These are phyloP conservation scores for Wickerhamomyces strasburgensis DNA, from an alignment of 805 yeast genomes.

Conservation along the genomic window DNA sequence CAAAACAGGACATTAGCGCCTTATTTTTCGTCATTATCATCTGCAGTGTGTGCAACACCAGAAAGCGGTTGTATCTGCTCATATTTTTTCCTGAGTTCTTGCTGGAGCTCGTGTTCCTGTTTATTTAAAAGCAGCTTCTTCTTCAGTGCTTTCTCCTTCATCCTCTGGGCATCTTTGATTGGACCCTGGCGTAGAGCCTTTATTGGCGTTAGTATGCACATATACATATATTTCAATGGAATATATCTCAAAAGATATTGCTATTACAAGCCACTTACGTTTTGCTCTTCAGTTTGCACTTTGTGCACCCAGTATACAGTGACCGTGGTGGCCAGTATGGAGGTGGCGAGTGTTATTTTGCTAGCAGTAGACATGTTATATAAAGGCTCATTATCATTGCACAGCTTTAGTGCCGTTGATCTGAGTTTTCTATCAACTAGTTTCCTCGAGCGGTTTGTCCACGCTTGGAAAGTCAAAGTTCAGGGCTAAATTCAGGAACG, in stretches of 20 bases:
- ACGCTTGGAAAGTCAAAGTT: too few species aligned
- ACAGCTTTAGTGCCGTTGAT: too few species aligned
- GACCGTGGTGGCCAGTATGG: constrained; percentile 49
- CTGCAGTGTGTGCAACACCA: constrained; percentile 43
- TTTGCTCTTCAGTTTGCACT: constrained; percentile 65
- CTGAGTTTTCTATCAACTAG: too few species aligned
- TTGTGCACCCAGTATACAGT: constrained; percentile 67
- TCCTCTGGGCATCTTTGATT: constrained; percentile 65
- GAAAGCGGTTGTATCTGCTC: constrained; percentile 60
- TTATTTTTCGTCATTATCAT: constrained; percentile 30
- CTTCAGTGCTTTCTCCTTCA: constrained; percentile 31
- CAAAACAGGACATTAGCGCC: neutral
- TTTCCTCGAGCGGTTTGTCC: too few species aligned
- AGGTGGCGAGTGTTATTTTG: constrained; percentile 62
- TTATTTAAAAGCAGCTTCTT: constrained; percentile 40
- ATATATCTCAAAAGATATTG: neutral
- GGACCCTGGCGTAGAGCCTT: constrained; percentile 80
- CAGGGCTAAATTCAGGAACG: too few species aligned
- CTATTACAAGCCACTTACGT: constrained; percentile 30
- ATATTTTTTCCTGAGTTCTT: constrained; percentile 50
- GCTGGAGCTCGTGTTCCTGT: constrained; percentile 62
- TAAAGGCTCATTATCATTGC: too few species aligned
- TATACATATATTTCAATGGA: constrained; percentile 14
- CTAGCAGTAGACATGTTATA: constrained; percentile 70
- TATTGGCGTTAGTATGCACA: too few species aligned